Conservation (phyloP, 306 rosid species). For the Quercus wislizeni region DNA sequence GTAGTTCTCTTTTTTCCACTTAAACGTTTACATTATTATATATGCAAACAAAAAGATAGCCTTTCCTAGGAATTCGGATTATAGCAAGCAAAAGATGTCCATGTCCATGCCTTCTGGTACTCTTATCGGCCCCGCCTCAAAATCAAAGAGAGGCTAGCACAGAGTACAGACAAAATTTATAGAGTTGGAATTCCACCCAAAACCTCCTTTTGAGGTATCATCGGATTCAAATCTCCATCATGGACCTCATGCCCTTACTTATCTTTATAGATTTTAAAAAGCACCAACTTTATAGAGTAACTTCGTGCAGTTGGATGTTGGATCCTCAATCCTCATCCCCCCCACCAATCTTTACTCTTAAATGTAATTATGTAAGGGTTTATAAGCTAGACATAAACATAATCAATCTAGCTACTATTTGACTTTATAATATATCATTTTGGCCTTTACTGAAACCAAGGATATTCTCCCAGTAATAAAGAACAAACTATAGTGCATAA, state of each 20-base stretch:
- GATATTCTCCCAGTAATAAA: not conserved
- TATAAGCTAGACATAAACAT: not conserved
- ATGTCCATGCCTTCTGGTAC: slow-evolving; percentile 11
- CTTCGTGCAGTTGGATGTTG: not conserved
- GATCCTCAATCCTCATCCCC: too few species aligned
- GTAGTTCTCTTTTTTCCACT: not conserved
- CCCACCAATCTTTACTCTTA: not conserved
- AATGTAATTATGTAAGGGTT: too few species aligned
- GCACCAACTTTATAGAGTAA: not conserved
- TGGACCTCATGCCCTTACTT: not conserved
- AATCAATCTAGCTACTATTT: not conserved
- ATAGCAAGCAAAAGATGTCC: not conserved
- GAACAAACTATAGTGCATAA: not conserved
- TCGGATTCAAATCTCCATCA: slow-evolving; percentile 1
- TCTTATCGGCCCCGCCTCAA: slow-evolving; percentile 1
- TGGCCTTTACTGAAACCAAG: not conserved
- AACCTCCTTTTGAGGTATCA: slow-evolving; percentile 2
- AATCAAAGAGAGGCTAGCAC: slow-evolving; percentile 3
- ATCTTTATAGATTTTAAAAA: not conserved
- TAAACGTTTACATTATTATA: not conserved
- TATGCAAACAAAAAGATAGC: not conserved
- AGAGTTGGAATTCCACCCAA: slow-evolving; percentile 66
- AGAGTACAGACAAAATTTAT: slow-evolving; percentile 30
- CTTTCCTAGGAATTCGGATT: slow-evolving; percentile 3
- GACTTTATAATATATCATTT: not conserved